A percentile compares a stretch with the other conserved stretches of the same genome.
Evolutionary conservation across 257 asterid species (phyloP).

Genomic region (Osmanthus fragrans): DNA sequence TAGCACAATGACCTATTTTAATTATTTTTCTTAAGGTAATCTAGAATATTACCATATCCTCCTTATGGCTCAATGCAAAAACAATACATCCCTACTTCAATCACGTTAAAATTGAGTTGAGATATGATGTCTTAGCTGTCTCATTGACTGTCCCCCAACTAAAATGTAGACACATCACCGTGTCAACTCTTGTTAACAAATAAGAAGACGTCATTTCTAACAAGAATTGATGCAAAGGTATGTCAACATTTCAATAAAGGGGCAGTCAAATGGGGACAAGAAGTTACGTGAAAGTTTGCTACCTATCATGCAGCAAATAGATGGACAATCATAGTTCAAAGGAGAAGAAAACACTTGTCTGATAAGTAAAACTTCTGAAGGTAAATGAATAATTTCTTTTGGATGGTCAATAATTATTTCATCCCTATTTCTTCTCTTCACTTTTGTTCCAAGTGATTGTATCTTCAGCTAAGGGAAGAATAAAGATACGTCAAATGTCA

Average conservation of each 20-base stretch:
- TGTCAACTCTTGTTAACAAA: background rate
- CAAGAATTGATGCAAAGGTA: background rate
- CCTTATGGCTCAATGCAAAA: too few relatives aligned
- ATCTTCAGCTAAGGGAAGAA: constrained; percentile 29
- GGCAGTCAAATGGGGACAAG: too few relatives aligned
- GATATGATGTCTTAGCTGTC: background rate
- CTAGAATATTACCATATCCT: too few relatives aligned
- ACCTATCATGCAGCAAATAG: background rate
- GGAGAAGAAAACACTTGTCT: background rate
- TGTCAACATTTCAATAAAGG: background rate
- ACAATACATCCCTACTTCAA: background rate
- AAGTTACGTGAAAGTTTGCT: background rate
- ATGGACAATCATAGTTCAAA: background rate
- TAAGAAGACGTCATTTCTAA: background rate
- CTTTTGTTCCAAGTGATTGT: constrained; percentile 7
- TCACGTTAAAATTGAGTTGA: background rate
- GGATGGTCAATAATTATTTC: background rate
- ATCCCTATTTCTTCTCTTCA: background rate
- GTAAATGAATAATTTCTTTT: background rate
- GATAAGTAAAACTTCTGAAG: background rate
- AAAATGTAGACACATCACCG: background rate
- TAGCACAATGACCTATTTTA: too few relatives aligned
- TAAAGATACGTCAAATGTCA: constrained; percentile 17
- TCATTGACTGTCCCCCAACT: background rate
- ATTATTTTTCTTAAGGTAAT: too few relatives aligned